A percentile compares a stretch with the other conserved stretches of the same genome.
Evolutionary conservation across 495 filamentous ascomycete species (phyloP).

Genomic region (Massariosphaeria phaeospora): DNA sequence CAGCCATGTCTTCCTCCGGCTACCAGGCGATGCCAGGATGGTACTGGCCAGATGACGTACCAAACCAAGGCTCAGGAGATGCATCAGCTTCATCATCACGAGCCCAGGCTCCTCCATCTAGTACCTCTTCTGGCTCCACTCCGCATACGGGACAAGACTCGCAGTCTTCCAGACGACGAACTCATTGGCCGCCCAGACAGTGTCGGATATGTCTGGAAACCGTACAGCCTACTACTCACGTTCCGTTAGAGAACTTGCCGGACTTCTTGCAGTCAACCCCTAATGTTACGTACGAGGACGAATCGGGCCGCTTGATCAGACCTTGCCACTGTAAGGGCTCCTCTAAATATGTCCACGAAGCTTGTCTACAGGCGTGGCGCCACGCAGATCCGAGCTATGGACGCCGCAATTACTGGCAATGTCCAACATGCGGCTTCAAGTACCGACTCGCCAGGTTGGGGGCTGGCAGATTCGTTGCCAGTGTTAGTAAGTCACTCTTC

Average conservation of each 20-base stretch:
- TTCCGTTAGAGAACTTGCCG: constrained; percentile 55
- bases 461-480: constrained; percentile 70
- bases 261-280: constrained; percentile 58
- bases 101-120: constrained; percentile 6
- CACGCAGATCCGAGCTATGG: constrained; percentile 63
- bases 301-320: constrained; percentile 74
- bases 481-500: constrained; percentile 42
- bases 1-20: constrained; percentile 36
- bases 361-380: constrained; percentile 86
- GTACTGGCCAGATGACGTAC: constrained; percentile 38
- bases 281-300: constrained; percentile 71
- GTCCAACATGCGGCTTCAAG: constrained; percentile 79
- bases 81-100: background rate
- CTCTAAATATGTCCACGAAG: constrained; percentile 90
- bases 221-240: constrained; percentile 70
- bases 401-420: constrained; percentile 72
- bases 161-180: constrained; percentile 19
- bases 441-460: constrained; percentile 76
- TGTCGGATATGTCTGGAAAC: constrained; percentile 93
- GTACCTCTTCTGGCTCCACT: constrained; percentile 24
- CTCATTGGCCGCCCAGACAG: constrained; percentile 63
- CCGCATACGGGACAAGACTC: constrained; percentile 33
- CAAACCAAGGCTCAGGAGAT: constrained; percentile 8
- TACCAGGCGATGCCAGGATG: constrained; percentile 37
- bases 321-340: constrained; percentile 92